These are phyloP conservation scores for Solidago caesia DNA, from an alignment of 129 eudicot species.

Conservation along the genomic window DNA sequence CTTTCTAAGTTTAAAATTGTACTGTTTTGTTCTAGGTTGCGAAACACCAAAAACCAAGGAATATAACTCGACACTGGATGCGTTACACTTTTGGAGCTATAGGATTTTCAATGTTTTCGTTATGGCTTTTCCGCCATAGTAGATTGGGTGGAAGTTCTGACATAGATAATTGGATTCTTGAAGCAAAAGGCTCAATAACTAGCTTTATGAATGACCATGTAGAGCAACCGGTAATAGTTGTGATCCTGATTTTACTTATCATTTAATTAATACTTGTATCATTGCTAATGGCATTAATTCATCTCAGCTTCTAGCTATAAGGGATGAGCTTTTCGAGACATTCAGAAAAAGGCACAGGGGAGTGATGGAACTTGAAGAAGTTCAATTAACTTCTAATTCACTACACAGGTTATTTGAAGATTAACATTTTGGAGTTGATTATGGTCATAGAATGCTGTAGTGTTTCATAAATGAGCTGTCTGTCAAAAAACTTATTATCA, in stretches of 20 bases:
- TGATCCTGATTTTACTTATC: neutral
- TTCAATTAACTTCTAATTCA: constrained; percentile 85
- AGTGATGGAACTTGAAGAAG: constrained; percentile 93
- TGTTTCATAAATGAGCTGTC: constrained; percentile 1
- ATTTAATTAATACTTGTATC: neutral
- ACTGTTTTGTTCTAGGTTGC: constrained; percentile 51
- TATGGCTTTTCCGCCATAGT: constrained; percentile 94
- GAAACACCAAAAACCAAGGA: constrained; percentile 74
- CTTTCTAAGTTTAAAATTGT: neutral
- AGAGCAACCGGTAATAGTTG: constrained; percentile 83
- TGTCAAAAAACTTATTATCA: neutral
- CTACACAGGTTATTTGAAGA: constrained; percentile 68
- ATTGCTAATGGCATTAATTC: constrained; percentile 20
- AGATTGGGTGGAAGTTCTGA: constrained; percentile 92
- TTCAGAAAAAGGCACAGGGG: constrained; percentile 93
- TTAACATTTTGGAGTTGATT: neutral
- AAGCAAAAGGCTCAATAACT: constrained; percentile 70
- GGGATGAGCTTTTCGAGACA: constrained; percentile 98
- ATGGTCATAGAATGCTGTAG: neutral
- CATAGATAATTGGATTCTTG: constrained; percentile 86
- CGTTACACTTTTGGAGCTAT: constrained; percentile 74
- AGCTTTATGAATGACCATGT: constrained; percentile 90
- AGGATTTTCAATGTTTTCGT: constrained; percentile 69
- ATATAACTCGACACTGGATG: constrained; percentile 72
- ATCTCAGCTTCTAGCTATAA: constrained; percentile 69